These are phyloP conservation scores for Heliocybe sulcata DNA, from an alignment of 1,284 basidiomycete species.

Conservation along the genomic window DNA sequence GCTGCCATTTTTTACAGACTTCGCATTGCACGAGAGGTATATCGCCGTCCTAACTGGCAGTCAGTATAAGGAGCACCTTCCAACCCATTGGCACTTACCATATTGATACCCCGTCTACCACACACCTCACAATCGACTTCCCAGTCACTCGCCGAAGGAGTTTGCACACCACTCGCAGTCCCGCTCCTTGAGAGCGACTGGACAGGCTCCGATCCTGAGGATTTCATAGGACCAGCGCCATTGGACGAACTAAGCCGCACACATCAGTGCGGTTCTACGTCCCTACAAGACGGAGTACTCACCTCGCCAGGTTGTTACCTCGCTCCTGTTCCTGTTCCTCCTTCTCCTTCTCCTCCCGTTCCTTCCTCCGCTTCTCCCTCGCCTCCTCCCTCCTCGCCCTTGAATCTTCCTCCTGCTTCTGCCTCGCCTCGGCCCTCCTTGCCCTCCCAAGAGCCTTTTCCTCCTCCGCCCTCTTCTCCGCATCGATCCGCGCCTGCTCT, in stretches of 20 bases:
- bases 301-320: too few species aligned
- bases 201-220: background rate
- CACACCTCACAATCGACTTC: constrained; percentile 83
- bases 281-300: too few species aligned
- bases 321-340: constrained; percentile 18
- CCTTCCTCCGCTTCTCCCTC: constrained; percentile 42
- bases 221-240: background rate
- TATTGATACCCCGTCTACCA: constrained; percentile 57
- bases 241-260: background rate
- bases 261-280: too few species aligned
- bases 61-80: background rate
- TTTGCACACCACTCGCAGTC: constrained; percentile 34
- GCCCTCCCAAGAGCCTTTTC: constrained; percentile 57
- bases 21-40: constrained; percentile 76
- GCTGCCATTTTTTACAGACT: constrained; percentile 76
- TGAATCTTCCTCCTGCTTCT: constrained; percentile 58
- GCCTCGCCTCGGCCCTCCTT: constrained; percentile 54
- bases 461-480: constrained; percentile 51
- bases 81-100: constrained; percentile 34
- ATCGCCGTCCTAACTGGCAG: constrained; percentile 56
- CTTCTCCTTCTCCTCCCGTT: constrained; percentile 38
- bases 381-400: constrained; percentile 48
- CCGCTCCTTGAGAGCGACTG: constrained; percentile 4
- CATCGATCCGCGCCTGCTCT: constrained; percentile 54
- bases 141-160: constrained; percentile 60